Conservation (phyloP, 2,329 filamentous ascomycete species). For the Annulohypoxylon truncatum region DNA sequence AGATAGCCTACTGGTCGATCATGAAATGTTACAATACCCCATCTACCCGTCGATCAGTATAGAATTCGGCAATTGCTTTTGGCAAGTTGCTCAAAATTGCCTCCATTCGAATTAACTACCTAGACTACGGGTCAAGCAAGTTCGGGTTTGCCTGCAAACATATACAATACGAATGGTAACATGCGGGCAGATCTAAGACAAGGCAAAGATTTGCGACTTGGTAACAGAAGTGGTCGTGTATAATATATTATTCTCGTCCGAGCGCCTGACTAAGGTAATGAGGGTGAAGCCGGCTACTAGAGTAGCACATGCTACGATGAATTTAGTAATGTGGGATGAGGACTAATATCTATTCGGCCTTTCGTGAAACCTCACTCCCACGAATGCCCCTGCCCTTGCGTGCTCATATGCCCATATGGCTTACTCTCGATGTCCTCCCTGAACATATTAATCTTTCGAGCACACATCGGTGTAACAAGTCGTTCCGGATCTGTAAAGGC, state of each 20-base stretch:
- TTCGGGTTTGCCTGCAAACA: not conserved
- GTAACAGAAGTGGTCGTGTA: not conserved
- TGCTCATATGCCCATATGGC: not conserved
- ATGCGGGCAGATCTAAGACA: not conserved
- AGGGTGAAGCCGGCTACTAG: not conserved
- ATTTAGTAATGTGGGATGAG: not conserved
- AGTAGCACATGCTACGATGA: not conserved
- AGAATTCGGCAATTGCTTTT: not conserved
- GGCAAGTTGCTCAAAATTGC: not conserved
- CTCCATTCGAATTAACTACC: not conserved
- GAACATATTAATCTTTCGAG: not conserved
- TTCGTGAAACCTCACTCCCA: not conserved
- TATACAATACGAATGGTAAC: not conserved
- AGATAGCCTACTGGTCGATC: constrained; percentile 3
- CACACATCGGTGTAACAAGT: not conserved
- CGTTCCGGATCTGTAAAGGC: not conserved
- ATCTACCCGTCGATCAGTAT: not conserved
- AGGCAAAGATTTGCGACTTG: not conserved
- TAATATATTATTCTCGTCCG: constrained; percentile 1
- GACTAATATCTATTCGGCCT: not conserved
- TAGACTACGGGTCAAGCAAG: not conserved
- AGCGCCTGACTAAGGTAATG: not conserved
- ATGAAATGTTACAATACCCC: not conserved
- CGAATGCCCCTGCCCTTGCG: not conserved
- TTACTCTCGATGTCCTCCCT: not conserved